phyloP scores from a whole-genome alignment of 108 stramenopile species.

The Cyclostephanos tholiformis region DNA sequence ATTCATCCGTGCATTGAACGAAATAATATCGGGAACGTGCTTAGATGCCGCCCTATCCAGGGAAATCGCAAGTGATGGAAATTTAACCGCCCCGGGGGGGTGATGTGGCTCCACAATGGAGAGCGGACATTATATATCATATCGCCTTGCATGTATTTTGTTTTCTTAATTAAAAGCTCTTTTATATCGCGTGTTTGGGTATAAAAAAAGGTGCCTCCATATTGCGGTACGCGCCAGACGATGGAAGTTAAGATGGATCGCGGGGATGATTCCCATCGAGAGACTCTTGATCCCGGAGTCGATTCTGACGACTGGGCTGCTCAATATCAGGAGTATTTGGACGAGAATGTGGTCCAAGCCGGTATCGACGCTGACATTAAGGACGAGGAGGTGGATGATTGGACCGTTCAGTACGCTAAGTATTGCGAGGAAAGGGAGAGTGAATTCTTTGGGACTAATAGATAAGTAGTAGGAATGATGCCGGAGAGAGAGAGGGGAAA shows the following conservation, averaged over 20 bases:
- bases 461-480: no score
- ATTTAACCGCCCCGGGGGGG: slow-evolving; percentile 9
- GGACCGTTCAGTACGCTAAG: slow-evolving; percentile 41
- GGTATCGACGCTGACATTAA: slow-evolving; percentile 19
- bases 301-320: slow-evolving; percentile 53
- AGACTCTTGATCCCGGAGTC: background rate
- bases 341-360: slow-evolving; percentile 45
- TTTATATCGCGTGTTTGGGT: background rate
- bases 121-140: background rate
- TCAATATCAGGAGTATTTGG: slow-evolving; percentile 63
- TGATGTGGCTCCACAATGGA: no score
- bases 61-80: slow-evolving; percentile 77
- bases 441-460: slow-evolving; percentile 25
- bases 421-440: slow-evolving; percentile 41
- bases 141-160: no score
- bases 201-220: slow-evolving; percentile 34
- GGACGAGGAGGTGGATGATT: slow-evolving; percentile 25
- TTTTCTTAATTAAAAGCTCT: no score
- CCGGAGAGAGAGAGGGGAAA: no score
- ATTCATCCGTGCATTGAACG: background rate
- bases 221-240: slow-evolving; percentile 54
- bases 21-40: no score
- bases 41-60: slow-evolving; percentile 85
- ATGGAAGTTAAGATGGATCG: slow-evolving; percentile 34
- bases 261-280: slow-evolving; percentile 7